These are phyloP conservation scores for Rhodotorula diobovata DNA, from an alignment of 768 basidiomycete species.

Conservation along the genomic window DNA sequence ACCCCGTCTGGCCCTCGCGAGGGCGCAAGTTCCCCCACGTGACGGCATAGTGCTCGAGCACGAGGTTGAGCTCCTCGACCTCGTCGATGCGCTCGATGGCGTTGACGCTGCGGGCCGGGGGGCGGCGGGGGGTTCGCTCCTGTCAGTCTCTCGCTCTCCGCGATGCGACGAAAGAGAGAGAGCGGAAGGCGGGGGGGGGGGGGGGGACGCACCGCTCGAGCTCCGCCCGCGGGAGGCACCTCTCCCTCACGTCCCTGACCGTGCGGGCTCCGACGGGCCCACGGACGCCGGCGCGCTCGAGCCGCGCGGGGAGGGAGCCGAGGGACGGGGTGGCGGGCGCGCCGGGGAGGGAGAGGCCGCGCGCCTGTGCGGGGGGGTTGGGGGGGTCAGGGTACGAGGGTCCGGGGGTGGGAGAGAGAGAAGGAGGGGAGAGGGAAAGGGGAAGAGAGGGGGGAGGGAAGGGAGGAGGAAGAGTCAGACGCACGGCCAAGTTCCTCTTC, in stretches of 20 bases:
- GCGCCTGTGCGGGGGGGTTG: slow-evolving; percentile 51
- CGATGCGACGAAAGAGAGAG: background rate
- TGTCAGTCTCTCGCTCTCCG: too few relatives aligned
- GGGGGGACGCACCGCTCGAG: background rate
- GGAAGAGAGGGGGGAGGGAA: background rate
- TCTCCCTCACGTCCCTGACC: slow-evolving; percentile 62
- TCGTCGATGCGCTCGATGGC: slow-evolving; percentile 85
- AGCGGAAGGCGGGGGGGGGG: background rate
- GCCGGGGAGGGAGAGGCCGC: slow-evolving; percentile 71
- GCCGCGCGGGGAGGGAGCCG: slow-evolving; percentile 59
- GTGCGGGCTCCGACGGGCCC: slow-evolving; percentile 57
- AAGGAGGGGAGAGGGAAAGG: background rate
- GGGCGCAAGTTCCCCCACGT: slow-evolving; percentile 60
- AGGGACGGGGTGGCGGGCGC: slow-evolving; percentile 60
- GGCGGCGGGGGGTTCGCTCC: too few relatives aligned
- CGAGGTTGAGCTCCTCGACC: slow-evolving; percentile 85
- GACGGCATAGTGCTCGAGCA: slow-evolving; percentile 82
- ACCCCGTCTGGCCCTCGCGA: background rate
- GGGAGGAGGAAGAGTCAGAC: background rate
- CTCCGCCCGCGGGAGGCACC: slow-evolving; percentile 37
- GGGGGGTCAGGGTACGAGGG: too few relatives aligned
- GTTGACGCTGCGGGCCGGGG: slow-evolving; percentile 57
- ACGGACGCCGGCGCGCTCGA: slow-evolving; percentile 58
- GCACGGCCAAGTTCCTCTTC: slow-evolving; percentile 72
- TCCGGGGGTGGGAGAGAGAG: too few relatives aligned